Conservation (phyloP, 345 rosid species). For the Eucalyptus microcorys region DNA sequence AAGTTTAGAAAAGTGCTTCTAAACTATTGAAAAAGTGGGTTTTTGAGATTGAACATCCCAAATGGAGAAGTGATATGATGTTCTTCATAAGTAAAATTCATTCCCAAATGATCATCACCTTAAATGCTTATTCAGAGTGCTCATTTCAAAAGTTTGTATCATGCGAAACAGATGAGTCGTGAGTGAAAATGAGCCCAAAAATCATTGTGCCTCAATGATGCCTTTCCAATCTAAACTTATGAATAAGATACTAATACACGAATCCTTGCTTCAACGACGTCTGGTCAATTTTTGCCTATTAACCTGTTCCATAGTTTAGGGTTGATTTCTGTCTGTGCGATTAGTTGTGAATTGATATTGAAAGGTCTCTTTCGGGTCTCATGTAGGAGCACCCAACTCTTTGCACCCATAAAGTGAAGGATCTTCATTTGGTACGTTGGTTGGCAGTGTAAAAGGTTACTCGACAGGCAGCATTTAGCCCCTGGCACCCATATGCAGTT, state of each 20-base stretch:
- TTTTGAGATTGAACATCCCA: neutral
- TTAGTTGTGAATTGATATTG: neutral
- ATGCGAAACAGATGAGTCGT: fast-evolving
- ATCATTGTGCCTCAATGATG: neutral
- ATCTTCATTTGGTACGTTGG: neutral
- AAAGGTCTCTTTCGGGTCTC: neutral
- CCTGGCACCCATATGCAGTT: neutral
- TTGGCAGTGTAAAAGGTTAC: neutral
- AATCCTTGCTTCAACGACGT: neutral
- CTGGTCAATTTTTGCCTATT: neutral
- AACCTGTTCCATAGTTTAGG: neutral
- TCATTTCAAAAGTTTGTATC: neutral
- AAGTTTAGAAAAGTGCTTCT: neutral
- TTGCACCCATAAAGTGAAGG: neutral
- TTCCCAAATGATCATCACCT: neutral
- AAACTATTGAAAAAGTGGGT: neutral
- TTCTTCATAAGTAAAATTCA: neutral
- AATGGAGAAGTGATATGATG: neutral
- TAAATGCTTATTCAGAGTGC: neutral
- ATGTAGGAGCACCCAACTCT: neutral
- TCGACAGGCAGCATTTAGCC: neutral
- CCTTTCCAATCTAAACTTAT: neutral
- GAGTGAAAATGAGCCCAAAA: neutral
- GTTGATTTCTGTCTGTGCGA: neutral
- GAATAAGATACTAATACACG: neutral